These are phyloP conservation scores for Lentinula edodes DNA, from an alignment of 768 basidiomycete species.

Conservation along the genomic window DNA sequence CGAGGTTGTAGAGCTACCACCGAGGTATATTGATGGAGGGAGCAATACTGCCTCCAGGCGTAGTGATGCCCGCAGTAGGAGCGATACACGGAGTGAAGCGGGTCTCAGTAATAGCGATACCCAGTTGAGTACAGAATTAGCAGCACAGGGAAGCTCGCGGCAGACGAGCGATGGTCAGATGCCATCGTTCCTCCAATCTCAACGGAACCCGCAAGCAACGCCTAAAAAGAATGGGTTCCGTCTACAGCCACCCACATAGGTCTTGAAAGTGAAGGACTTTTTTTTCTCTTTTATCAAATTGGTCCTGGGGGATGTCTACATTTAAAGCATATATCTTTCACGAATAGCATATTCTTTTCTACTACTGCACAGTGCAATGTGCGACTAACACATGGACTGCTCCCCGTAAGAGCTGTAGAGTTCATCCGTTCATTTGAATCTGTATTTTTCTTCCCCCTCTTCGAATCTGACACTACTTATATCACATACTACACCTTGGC, in stretches of 20 bases:
- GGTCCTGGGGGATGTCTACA: background rate
- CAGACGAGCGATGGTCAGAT: background rate
- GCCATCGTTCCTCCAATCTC: background rate
- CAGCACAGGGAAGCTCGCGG: background rate
- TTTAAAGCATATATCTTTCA: background rate
- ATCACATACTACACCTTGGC: background rate
- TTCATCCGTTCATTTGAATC: background rate
- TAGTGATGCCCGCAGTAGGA: background rate
- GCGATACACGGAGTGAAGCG: background rate
- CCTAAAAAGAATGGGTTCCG: background rate
- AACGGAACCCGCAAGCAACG: background rate
- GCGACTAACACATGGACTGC: background rate
- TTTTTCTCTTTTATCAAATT: background rate
- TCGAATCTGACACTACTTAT: background rate
- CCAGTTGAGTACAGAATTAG: background rate
- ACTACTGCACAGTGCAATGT: background rate
- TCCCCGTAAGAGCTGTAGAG: background rate
- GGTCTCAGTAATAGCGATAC: background rate
- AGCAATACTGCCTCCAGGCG: background rate
- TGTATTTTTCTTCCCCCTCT: background rate
- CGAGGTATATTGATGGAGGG: constrained; percentile 33
- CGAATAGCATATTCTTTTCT: background rate
- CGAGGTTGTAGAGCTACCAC: constrained; percentile 56
- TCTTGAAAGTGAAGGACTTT: background rate
- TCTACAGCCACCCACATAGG: background rate